Conservation (phyloP, 2,329 filamentous ascomycete genomes). For the Zalaria obscura region DNA sequence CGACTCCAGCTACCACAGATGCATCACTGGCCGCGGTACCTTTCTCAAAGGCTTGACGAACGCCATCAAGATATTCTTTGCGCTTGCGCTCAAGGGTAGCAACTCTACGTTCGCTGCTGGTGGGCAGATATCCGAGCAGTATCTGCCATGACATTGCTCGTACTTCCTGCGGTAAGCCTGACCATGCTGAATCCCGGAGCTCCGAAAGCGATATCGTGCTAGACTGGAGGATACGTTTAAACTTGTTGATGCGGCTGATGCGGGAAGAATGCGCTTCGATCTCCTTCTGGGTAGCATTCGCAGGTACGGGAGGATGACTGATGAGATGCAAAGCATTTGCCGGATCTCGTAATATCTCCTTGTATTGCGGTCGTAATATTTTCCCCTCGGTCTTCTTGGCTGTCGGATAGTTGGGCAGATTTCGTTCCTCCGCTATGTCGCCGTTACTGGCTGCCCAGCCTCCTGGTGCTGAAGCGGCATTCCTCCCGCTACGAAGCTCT, state of each 20-base stretch:
- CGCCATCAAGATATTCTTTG: slow-evolving; percentile 91
- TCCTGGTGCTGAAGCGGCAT: not conserved
- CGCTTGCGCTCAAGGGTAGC: slow-evolving; percentile 84
- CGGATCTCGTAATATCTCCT: slow-evolving; percentile 75
- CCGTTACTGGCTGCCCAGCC: slow-evolving; percentile 49
- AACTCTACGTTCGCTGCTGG: slow-evolving; percentile 87
- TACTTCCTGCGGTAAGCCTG: slow-evolving; percentile 85
- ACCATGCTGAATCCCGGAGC: slow-evolving; percentile 78
- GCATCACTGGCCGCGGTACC: slow-evolving; percentile 27
- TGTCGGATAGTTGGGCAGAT: slow-evolving; percentile 68
- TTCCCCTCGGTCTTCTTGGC: slow-evolving; percentile 86
- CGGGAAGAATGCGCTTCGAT: slow-evolving; percentile 73
- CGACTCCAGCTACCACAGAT: slow-evolving; percentile 37
- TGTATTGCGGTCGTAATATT: slow-evolving; percentile 91
- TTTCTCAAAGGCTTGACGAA: slow-evolving; percentile 51
- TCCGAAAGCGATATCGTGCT: slow-evolving; percentile 79
- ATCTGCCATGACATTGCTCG: slow-evolving; percentile 99
- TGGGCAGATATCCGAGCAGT: slow-evolving; percentile 84
- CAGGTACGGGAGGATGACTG: slow-evolving; percentile 62
- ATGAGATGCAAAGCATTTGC: slow-evolving; percentile 93
- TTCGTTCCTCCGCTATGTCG: slow-evolving; percentile 86
- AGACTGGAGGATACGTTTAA: slow-evolving; percentile 87
- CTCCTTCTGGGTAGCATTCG: slow-evolving; percentile 67
- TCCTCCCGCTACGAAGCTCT: not conserved
- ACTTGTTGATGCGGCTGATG: slow-evolving; percentile 93